A percentile compares a stretch with the other conserved stretches of the same genome.
phyloP scores from a whole-genome alignment of 2,329 filamentous ascomycete species.

The Pseudogymnoascus verrucosus region DNA sequence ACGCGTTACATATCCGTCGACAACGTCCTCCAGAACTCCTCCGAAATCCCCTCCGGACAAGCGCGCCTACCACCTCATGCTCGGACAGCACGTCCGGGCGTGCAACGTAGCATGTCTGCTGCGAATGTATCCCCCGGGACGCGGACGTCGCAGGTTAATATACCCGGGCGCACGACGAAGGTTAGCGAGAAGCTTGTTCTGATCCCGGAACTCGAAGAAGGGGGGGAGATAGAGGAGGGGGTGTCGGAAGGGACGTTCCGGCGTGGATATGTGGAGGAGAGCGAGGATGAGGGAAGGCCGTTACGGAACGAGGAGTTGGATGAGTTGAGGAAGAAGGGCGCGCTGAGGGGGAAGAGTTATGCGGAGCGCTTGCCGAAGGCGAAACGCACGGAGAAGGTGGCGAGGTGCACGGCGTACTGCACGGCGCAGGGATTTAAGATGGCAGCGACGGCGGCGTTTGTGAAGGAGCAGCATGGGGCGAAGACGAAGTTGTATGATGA shows the following conservation, averaged over 20 bases:
- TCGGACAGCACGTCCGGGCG: constrained; percentile 35
- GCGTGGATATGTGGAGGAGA: constrained; percentile 31
- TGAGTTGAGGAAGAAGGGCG: constrained; percentile 53
- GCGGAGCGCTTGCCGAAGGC: constrained; percentile 88
- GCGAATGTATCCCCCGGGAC: constrained; percentile 33
- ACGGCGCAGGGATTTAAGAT: constrained; percentile 91
- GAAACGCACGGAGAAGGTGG: constrained; percentile 76
- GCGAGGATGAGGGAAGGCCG: constrained; percentile 56
- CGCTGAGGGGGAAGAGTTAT: constrained; percentile 72
- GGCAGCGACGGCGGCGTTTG: constrained; percentile 77
- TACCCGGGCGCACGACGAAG: constrained; percentile 85
- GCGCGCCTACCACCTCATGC: constrained; percentile 59
- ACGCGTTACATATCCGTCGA: constrained; percentile 85
- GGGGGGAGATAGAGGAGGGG: constrained; percentile 51
- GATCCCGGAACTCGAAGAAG: constrained; percentile 68
- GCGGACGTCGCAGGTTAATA: constrained; percentile 36
- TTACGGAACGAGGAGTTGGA: constrained; percentile 61
- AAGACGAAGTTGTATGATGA: constrained; percentile 97
- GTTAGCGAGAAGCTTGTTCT: constrained; percentile 95
- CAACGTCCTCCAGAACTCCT: constrained; percentile 87
- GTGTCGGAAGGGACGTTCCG: constrained; percentile 45
- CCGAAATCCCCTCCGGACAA: constrained; percentile 91
- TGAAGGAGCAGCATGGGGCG: constrained; percentile 78
- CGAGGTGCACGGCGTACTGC: constrained; percentile 90
- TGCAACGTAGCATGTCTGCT: constrained; percentile 39